These are phyloP conservation scores for Vaccinium vitisidaea DNA, from an alignment of 148 eudicot species.

Conservation along the genomic window DNA sequence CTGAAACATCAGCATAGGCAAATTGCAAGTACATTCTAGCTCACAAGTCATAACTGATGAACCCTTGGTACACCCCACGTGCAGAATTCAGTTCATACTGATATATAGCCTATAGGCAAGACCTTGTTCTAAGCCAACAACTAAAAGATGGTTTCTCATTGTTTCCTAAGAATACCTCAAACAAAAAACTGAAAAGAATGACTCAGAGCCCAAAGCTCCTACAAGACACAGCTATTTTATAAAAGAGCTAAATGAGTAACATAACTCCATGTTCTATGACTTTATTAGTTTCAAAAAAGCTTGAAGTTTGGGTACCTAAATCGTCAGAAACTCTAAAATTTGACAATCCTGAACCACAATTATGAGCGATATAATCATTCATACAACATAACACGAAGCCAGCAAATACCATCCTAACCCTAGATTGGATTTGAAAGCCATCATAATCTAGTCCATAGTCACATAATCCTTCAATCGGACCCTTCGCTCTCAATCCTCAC, in stretches of 20 bases:
- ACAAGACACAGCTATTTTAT: not conserved
- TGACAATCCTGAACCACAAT: slow-evolving; percentile 1
- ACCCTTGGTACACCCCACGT: not conserved
- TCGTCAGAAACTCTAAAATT: not conserved
- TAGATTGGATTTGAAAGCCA: not conserved
- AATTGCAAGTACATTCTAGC: not conserved
- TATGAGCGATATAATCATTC: not conserved
- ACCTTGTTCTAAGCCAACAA: not conserved
- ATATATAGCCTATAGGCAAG: not conserved
- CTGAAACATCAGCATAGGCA: not conserved
- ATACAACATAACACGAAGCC: not conserved
- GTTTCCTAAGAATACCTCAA: not conserved
- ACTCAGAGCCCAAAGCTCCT: not conserved
- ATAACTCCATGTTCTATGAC: not conserved
- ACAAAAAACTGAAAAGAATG: not conserved
- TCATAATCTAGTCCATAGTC: not conserved
- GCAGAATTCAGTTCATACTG: not conserved
- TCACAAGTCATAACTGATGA: not conserved
- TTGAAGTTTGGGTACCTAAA: not conserved
- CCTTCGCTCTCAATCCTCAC: too few species aligned
- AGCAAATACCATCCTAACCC: not conserved
- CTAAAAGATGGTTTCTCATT: not conserved
- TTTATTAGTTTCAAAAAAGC: not conserved
- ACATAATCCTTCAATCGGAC: too few species aligned
- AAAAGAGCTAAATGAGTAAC: not conserved